Conservation (phyloP, 148 eudicot genomes). For the Rhododendron griersonianum region DNA sequence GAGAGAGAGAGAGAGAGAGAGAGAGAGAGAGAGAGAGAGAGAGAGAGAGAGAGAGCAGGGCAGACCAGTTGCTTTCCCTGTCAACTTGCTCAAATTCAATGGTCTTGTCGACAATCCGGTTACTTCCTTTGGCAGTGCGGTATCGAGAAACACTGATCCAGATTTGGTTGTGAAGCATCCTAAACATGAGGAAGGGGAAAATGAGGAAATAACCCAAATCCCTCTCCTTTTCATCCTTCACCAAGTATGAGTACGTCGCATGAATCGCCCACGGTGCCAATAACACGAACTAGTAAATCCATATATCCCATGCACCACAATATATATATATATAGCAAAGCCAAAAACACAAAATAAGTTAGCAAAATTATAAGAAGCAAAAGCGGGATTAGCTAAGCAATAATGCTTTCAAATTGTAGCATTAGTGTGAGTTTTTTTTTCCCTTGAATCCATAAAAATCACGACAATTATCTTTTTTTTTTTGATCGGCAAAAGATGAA, state of each 20-base stretch:
- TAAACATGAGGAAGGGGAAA: slow-evolving; percentile 36
- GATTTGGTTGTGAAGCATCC: slow-evolving; percentile 64
- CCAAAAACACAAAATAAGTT: neutral
- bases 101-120: slow-evolving; percentile 53
- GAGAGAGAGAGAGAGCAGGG: neutral
- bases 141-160: slow-evolving; percentile 64
- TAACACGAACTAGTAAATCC: slow-evolving; percentile 29
- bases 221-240: slow-evolving; percentile 24
- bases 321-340: neutral
- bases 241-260: slow-evolving; percentile 24
- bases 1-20: too few relatives aligned
- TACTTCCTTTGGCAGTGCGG: slow-evolving; percentile 57
- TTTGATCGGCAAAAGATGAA: too few relatives aligned
- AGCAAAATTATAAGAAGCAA: too few relatives aligned
- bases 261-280: slow-evolving; percentile 51
- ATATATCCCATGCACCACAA: neutral
- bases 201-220: slow-evolving; percentile 22
- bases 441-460: too few relatives aligned
- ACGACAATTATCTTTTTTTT: too few relatives aligned
- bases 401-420: too few relatives aligned
- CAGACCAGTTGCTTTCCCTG: slow-evolving; percentile 57
- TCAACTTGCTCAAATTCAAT: slow-evolving; percentile 80
- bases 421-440: too few relatives aligned
- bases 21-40: too few relatives aligned
- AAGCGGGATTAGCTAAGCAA: too few relatives aligned